phyloP scores from a whole-genome alignment of 495 filamentous ascomycete genomes.

The Diplogelasinospora grovesii region DNA sequence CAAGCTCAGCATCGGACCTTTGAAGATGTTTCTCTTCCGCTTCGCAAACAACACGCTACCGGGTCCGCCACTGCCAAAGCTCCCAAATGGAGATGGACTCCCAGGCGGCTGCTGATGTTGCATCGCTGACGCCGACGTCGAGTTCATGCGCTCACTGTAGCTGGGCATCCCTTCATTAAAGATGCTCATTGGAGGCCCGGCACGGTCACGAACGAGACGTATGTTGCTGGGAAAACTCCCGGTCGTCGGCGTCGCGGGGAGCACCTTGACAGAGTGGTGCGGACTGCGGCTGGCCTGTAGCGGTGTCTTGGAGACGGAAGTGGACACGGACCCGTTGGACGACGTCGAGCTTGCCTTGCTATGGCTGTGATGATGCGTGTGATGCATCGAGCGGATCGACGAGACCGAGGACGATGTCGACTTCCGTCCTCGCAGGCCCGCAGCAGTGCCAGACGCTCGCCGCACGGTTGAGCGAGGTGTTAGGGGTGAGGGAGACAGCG shows the following conservation, averaged over 20 bases:
- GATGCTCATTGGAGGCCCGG: slow-evolving; percentile 30
- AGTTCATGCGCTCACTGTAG: slow-evolving; percentile 16
- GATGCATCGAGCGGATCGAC: slow-evolving; percentile 86
- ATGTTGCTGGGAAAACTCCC: slow-evolving; percentile 80
- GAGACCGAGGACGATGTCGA: slow-evolving; percentile 95
- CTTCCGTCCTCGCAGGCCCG: slow-evolving; percentile 82
- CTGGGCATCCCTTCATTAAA: slow-evolving; percentile 47
- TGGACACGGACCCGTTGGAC: slow-evolving; percentile 66
- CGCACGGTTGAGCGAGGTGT: slow-evolving; percentile 82
- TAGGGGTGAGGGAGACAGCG: slow-evolving; percentile 80
- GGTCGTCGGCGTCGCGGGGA: slow-evolving; percentile 82
- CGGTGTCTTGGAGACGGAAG: slow-evolving; percentile 59
- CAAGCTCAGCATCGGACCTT: slow-evolving; percentile 65
- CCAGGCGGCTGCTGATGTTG: slow-evolving; percentile 34
- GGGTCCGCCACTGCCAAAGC: slow-evolving; percentile 29
- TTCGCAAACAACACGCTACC: slow-evolving; percentile 87
- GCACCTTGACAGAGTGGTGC: slow-evolving; percentile 85
- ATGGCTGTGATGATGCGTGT: slow-evolving; percentile 77
- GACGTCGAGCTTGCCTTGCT: slow-evolving; percentile 93
- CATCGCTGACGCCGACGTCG: slow-evolving; percentile 7
- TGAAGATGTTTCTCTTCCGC: slow-evolving; percentile 81
- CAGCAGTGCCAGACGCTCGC: slow-evolving; percentile 52
- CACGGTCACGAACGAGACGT: slow-evolving; percentile 63
- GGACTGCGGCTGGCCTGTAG: slow-evolving; percentile 61
- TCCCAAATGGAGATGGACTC: slow-evolving; percentile 37